phyloP scores from a whole-genome alignment of 495 filamentous ascomycete genomes.

The Paragyromitra xinjiangensis region DNA sequence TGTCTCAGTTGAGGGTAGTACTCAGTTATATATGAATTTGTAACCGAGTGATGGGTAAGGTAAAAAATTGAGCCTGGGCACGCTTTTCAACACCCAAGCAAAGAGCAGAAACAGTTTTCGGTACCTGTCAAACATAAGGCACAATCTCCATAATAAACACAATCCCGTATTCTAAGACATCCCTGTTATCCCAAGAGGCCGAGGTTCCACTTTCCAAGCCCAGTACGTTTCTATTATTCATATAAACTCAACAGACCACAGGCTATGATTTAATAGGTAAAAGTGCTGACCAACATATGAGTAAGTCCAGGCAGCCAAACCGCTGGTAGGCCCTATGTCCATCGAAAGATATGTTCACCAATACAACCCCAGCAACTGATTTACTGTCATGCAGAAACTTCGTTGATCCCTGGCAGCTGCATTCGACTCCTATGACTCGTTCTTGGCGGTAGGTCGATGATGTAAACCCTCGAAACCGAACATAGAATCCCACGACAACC shows the following conservation, averaged over 20 bases:
- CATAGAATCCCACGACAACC: not conserved
- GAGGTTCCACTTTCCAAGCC: not conserved
- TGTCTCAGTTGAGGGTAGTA: conserved; percentile 16
- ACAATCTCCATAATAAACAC: not conserved
- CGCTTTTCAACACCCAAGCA: not conserved
- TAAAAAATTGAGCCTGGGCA: not conserved
- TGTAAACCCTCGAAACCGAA: conserved; percentile 7
- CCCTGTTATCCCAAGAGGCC: not conserved
- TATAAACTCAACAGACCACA: not conserved
- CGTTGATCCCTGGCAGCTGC: not conserved
- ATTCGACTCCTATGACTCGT: not conserved
- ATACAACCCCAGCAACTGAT: not conserved
- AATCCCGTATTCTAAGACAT: not conserved
- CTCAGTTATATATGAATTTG: not conserved
- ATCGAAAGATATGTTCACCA: not conserved
- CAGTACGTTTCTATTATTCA: not conserved
- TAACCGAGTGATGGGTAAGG: conserved; percentile 24
- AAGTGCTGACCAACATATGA: not conserved
- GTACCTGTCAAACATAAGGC: not conserved
- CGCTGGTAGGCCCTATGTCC: too few relatives aligned
- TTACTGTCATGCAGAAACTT: not conserved
- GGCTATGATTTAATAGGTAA: not conserved
- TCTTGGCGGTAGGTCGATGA: conserved; percentile 2
- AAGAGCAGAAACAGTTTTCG: not conserved
- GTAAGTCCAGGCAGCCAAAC: not conserved